Evolutionary conservation across 2,329 filamentous ascomycete genomes (phyloP).

Genomic region (Fusarium verrucosum): DNA sequence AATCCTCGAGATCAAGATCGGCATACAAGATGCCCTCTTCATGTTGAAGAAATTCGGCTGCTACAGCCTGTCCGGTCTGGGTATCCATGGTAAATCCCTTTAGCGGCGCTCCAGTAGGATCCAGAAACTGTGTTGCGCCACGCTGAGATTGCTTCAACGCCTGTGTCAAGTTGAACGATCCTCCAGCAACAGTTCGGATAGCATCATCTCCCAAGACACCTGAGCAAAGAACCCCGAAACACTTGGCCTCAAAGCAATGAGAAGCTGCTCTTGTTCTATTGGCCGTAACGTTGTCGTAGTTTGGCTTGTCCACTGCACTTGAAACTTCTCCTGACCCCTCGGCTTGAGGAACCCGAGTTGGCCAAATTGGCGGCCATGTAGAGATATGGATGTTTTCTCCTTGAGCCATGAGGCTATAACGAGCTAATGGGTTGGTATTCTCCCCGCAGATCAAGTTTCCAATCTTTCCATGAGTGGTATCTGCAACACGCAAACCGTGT

Average conservation of each 20-base stretch:
- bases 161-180: constrained; percentile 43
- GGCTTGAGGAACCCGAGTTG: constrained; percentile 48
- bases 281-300: constrained; percentile 64
- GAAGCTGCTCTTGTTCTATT: constrained; percentile 62
- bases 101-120: constrained; percentile 57
- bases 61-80: constrained; percentile 24
- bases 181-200: constrained; percentile 48
- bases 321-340: accelerated
- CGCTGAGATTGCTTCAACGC: constrained; percentile 52
- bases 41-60: constrained; percentile 52
- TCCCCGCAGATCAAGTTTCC: constrained; percentile 65
- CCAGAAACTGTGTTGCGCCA: constrained; percentile 60
- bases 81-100: constrained; percentile 50
- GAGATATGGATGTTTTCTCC: constrained; percentile 65
- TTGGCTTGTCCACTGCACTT: constrained; percentile 18
- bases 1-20: constrained; percentile 59
- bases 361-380: constrained; percentile 65
- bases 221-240: constrained; percentile 62
- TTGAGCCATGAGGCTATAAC: constrained; percentile 62
- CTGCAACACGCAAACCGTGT: constrained; percentile 56
- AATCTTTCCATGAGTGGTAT: constrained; percentile 57
- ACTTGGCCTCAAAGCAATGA: constrained; percentile 67
- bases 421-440: constrained; percentile 65
- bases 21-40: constrained; percentile 62
- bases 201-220: constrained; percentile 54